Evolutionary conservation across 495 filamentous ascomycete species (phyloP), one percentile per base, ranked within the genome.

Genomic region (Friedmanniomyces simplex): DNA sequence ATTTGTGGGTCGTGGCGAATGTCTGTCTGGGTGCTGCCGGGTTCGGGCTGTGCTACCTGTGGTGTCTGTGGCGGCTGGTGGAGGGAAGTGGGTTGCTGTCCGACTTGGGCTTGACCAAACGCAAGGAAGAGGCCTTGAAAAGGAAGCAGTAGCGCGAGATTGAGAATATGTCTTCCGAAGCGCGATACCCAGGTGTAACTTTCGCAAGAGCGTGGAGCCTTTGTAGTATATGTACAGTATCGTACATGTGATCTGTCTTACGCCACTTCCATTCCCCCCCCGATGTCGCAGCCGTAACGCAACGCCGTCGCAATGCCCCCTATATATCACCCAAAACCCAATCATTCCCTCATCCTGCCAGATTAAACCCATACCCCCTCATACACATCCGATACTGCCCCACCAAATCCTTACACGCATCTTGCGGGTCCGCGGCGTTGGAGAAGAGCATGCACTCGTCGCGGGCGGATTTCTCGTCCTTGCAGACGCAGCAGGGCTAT

Each of bases 371-470:
- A 68, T 85, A 97, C 20, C 90, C 86, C 39, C 82, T 82, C 93
- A 98, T 98, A 69, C 93, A 98, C 53, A 72, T 81, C 79, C 84
- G 82, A 74, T 98, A 98, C 64, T 84, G 80, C 14, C 89, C 82
- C 61, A 98, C 86, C 54, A 83, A 80, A 14, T 83, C 77, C 69
- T 82, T 75, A 76, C 93, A 98, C 60, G 91, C 88, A 62, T 77
- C 68, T 65, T 88, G 79, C 28, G 90, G 85, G 66, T 94, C 82
- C 56, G 82, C 79, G 60, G 81, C 75, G 60, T 81, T 88, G 55
- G 86, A 90, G 73, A 97, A 96, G 18, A 98, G 86, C 91, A 98
- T 96, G 77, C 93, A 98, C 74, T 98, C 93, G 72, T 98, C 93
- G 58, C 93, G 88, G 58, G 76, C 73, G 57, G 87, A 78, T 71